Base-by-base conservation (phyloP, 306 rosid species). In the Chamaecrista fasciculata region DNA sequence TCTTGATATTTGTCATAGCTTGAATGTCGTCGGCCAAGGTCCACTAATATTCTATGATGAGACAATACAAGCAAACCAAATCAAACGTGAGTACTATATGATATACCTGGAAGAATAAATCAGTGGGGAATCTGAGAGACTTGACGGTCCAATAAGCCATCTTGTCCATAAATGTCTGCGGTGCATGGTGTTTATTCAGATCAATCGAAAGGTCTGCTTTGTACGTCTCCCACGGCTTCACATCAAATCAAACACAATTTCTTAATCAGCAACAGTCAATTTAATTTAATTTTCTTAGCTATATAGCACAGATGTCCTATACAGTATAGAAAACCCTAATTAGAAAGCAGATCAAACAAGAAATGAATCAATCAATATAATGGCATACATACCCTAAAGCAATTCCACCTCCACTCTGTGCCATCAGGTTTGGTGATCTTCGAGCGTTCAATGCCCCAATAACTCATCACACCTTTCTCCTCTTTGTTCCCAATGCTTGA, bases 161-260 rank as follows among this genome's bases (percentile, higher is more conserved):
- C 76, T 77, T 90, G 80, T 87, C 96, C 63, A 84, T n/a, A 31
- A 81, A 81, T 0, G 83, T 87, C 4, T 34, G 29, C 0, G 96
- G 94, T 1, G 72, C 80, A 7, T 90, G 94, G 60, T 90, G 94
- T 71, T 87, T 87, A 19, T 62, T 23, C 80, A 90, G 79, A 80
- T 87, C 95, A 69, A 90, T 90, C 0, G 85, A 51, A 4, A 76
- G 7, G 23, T 90, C 83, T 4, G 96, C 77, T 66, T 83, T 80
- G 80, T 87, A 87, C 0, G 91, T 82, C 78, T 90, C 95, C 95
- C 91, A 84, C 18, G 96, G 96, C 96, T 90, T 74, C 70, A 51
- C 16, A 55, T 40, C 53, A 60, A 34, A 3, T 10, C 29, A 4
- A 16, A 5, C 15, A 53, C 18, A 59, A 21, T 2, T 28, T 4